These are phyloP conservation scores for Mycena amicta DNA, from an alignment of 768 basidiomycete genomes.

Conservation along the genomic window DNA sequence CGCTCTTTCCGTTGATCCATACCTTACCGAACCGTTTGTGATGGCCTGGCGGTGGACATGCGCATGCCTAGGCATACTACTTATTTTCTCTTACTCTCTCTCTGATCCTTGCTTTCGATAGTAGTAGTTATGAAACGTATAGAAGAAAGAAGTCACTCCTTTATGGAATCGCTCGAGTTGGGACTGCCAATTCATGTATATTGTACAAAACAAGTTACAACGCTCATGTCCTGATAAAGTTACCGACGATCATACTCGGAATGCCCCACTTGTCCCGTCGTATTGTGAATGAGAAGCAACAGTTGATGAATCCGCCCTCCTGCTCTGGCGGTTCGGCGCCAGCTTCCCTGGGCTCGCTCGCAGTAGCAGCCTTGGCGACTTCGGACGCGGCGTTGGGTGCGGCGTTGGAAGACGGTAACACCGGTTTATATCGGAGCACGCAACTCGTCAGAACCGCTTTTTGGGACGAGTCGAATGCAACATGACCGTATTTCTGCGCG, in stretches of 20 bases:
- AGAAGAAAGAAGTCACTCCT: background rate
- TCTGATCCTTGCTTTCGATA: background rate
- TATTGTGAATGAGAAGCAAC: constrained; percentile 91
- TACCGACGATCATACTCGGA: constrained; percentile 89
- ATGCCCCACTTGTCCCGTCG: constrained; percentile 84
- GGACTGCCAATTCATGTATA: background rate
- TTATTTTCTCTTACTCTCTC: background rate
- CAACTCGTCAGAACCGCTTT: constrained; percentile 94
- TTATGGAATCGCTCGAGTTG: background rate
- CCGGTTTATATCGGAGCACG: constrained; percentile 79
- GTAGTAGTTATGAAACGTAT: background rate
- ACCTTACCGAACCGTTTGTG: background rate
- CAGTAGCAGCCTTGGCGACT: constrained; percentile 11
- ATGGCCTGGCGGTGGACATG: background rate
- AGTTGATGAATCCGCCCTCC: constrained; percentile 81
- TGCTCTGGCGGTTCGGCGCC: constrained; percentile 22
- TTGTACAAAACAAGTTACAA: background rate
- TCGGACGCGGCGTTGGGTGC: constrained; percentile 25
- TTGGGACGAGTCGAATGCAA: constrained; percentile 89
- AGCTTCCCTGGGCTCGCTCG: constrained; percentile 5
- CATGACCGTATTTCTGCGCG: constrained; percentile 86
- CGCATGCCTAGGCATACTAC: background rate
- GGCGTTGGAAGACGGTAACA: constrained; percentile 45
- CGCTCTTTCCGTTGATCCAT: background rate
- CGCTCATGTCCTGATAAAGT: constrained; percentile 57